Evolutionary conservation across 345 rosid genomes (phyloP).

Genomic region (Arabidopsis suecica): DNA sequence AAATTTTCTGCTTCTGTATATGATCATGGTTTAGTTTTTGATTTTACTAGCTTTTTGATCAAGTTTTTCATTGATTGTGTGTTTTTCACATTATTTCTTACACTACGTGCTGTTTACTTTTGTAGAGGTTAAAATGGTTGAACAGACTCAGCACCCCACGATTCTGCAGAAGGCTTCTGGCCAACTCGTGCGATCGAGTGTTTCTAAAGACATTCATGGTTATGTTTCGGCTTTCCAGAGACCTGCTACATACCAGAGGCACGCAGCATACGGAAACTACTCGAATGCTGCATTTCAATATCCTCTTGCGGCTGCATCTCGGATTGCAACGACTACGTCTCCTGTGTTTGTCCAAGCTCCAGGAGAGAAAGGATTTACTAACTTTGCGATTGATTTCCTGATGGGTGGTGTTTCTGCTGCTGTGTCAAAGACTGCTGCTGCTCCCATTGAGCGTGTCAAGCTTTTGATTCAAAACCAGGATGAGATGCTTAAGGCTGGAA

Average conservation of each 20-base stretch:
- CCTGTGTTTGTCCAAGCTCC: constrained; percentile 71
- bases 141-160: constrained; percentile 71
- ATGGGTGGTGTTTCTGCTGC: constrained; percentile 96
- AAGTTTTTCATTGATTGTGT: too few species aligned
- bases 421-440: constrained; percentile 86
- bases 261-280: constrained; percentile 60
- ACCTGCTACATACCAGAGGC: constrained; percentile 61
- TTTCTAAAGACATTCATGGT: constrained; percentile 55
- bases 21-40: neutral
- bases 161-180: constrained; percentile 74
- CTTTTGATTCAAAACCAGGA: constrained; percentile 90
- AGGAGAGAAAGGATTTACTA: constrained; percentile 63
- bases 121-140: constrained; percentile 73
- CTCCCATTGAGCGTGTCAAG: constrained; percentile 92
- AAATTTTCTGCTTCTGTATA: neutral
- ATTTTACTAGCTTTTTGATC: neutral
- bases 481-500: constrained; percentile 85
- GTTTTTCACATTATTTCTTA: too few species aligned
- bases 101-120: neutral
- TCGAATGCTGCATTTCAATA: constrained; percentile 65
- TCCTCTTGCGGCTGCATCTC: constrained; percentile 33
- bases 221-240: constrained; percentile 48
- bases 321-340: constrained; percentile 46
- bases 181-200: constrained; percentile 55
- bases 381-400: constrained; percentile 75